Evolutionary conservation across 768 basidiomycete genomes (phyloP).

Genomic region (Cubamyces lactineus): DNA sequence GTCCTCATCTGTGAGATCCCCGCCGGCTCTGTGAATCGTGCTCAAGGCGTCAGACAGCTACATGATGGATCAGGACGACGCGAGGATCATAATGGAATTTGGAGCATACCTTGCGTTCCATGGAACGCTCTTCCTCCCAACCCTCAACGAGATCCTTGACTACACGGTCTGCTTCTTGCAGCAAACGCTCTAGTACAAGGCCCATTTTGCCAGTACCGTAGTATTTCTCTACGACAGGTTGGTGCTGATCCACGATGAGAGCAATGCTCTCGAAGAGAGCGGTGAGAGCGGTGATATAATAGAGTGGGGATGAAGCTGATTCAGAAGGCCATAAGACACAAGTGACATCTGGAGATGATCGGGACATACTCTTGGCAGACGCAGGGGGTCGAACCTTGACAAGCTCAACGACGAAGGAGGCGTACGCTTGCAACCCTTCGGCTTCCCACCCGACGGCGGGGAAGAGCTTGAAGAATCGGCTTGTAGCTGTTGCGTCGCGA

Average conservation of each 20-base stretch:
- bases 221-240: constrained; percentile 97
- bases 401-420: constrained; percentile 89
- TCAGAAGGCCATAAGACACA: constrained; percentile 13
- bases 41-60: constrained; percentile 22
- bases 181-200: constrained; percentile 69
- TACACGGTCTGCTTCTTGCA: constrained; percentile 88
- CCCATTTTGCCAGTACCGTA: constrained; percentile 91
- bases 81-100: background rate
- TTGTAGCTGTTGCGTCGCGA: constrained; percentile 84
- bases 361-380: constrained; percentile 74
- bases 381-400: constrained; percentile 78
- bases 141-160: constrained; percentile 72
- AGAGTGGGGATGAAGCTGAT: constrained; percentile 87
- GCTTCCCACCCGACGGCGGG: constrained; percentile 93
- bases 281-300: constrained; percentile 89
- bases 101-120: constrained; percentile 71
- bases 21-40: background rate
- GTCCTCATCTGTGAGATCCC: constrained; percentile 48
- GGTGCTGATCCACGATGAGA: constrained; percentile 96
- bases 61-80: background rate
- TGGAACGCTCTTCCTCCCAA: constrained; percentile 90
- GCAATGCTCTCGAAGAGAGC: constrained; percentile 95
- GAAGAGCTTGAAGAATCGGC: constrained; percentile 96
- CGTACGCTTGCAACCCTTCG: constrained; percentile 91
- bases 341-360: background rate